A percentile compares a stretch with the other conserved stretches of the same genome.
These are phyloP conservation scores for Spiraea crenata DNA, from an alignment of 331 rosid species.

Conservation along the genomic window DNA sequence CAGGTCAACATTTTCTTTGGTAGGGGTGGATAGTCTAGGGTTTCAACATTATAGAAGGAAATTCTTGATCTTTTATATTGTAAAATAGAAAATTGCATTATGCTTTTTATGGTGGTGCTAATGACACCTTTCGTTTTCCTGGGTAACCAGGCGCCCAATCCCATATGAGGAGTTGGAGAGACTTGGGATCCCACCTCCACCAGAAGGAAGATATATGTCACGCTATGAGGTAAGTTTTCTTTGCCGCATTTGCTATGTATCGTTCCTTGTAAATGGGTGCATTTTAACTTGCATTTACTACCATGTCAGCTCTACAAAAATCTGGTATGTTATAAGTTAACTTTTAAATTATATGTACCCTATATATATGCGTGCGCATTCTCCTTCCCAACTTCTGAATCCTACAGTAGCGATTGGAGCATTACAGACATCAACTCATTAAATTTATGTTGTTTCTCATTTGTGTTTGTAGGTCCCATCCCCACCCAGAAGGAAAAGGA, in stretches of 20 bases:
- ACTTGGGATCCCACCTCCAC: slow-evolving; percentile 90
- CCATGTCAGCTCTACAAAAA: background rate
- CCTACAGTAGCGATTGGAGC: background rate
- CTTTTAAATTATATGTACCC: too few relatives aligned
- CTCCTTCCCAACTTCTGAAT: background rate
- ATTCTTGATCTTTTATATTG: background rate
- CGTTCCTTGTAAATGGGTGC: background rate
- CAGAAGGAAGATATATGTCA: slow-evolving; percentile 85
- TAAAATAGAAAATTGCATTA: background rate
- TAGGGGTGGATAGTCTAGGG: background rate
- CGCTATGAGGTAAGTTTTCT: slow-evolving; percentile 59
- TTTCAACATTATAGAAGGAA: background rate
- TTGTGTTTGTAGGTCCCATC: slow-evolving; percentile 61
- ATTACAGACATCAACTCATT: background rate
- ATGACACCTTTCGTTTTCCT: slow-evolving; percentile 15
- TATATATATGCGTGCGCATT: background rate
- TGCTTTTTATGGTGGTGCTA: background rate
- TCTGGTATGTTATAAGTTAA: background rate
- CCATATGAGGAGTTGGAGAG: slow-evolving; percentile 74
- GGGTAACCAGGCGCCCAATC: slow-evolving; percentile 61
- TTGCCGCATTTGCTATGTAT: slow-evolving; percentile 12
- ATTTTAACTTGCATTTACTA: background rate
- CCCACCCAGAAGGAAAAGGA: slow-evolving; percentile 68
- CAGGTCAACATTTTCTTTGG: too few relatives aligned
- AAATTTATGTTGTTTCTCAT: slow-evolving; percentile 6